These are phyloP conservation scores for Komagataella phaffii DNA, from an alignment of 805 yeast species.

Conservation along the genomic window DNA sequence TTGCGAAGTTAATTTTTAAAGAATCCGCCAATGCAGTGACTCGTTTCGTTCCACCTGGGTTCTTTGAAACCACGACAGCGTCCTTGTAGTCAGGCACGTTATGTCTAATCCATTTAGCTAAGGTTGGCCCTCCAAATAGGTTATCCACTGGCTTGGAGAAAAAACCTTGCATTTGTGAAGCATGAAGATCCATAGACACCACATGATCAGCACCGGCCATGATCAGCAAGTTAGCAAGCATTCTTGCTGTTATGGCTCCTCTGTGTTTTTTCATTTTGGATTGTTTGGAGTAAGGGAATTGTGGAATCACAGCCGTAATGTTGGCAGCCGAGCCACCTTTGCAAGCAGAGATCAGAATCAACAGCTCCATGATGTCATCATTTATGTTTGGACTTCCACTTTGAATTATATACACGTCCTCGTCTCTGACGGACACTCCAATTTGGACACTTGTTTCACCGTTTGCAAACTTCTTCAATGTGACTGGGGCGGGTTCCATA, in stretches of 20 bases:
- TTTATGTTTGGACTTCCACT: constrained; percentile 80
- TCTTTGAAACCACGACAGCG: constrained; percentile 95
- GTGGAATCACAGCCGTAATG: constrained; percentile 94
- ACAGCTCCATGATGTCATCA: constrained; percentile 92
- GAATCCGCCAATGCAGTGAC: constrained; percentile 98
- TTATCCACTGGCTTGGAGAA: constrained; percentile 96
- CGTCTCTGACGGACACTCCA: constrained; percentile 91
- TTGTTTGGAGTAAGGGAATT: constrained; percentile 95
- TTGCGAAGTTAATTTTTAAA: constrained; percentile 89
- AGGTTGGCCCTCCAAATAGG: constrained; percentile 89
- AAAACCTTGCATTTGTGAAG: constrained; percentile 98
- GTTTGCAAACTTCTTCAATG: constrained; percentile 84
- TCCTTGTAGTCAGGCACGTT: constrained; percentile 74
- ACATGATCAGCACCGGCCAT: constrained; percentile 99
- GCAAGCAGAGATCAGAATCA: constrained; percentile 89
- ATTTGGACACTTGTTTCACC: constrained; percentile 97
- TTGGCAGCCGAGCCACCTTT: constrained; percentile 97
- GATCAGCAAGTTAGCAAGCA: constrained; percentile 87
- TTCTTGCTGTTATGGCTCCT: constrained; percentile 97
- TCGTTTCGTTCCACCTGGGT: constrained; percentile 97
- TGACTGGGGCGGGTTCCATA: constrained; percentile 86
- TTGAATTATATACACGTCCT: constrained; percentile 89
- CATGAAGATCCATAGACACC: constrained; percentile 91
- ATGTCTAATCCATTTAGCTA: constrained; percentile 91
- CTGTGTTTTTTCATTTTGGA: constrained; percentile 97